Evolutionary conservation across 2,329 filamentous ascomycete species (phyloP).

Genomic region (Pezicula rhizophila): DNA sequence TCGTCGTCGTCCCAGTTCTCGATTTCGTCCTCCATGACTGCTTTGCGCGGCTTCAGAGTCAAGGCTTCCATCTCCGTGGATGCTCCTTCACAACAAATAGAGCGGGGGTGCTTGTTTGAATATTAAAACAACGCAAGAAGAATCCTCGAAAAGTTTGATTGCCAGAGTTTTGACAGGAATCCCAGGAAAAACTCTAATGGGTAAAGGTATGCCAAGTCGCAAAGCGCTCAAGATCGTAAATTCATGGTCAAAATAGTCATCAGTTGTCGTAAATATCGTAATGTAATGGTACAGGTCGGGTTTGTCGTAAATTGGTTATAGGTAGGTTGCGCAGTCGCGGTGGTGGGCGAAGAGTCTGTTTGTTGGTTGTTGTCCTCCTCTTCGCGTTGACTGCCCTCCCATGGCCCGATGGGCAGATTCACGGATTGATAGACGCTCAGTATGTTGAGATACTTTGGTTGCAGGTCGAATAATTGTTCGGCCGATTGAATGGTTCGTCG

Average conservation of each 20-base stretch:
- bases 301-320: constrained; percentile 2
- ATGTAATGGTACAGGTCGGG: background rate
- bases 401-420: no score
- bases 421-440: no score
- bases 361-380: no score
- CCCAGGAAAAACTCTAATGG: constrained; percentile 8
- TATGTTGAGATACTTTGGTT: no score
- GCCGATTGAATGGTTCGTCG: no score
- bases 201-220: constrained; percentile 14
- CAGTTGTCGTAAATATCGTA: constrained; percentile 8
- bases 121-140: background rate
- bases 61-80: constrained; percentile 23
- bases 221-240: constrained; percentile 16
- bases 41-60: constrained; percentile 25
- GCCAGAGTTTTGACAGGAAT: background rate
- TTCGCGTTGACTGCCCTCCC: no score
- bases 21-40: constrained; percentile 49
- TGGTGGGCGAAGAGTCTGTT: no score
- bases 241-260: constrained; percentile 15
- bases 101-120: background rate
- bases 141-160: background rate
- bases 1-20: constrained; percentile 79
- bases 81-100: background rate
- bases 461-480: no score
- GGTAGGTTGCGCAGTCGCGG: background rate